A percentile compares a stretch with the other conserved stretches of the same genome.
Evolutionary conservation across 1,284 basidiomycete species (phyloP).

Genomic region (Trichosporon ovoides): DNA sequence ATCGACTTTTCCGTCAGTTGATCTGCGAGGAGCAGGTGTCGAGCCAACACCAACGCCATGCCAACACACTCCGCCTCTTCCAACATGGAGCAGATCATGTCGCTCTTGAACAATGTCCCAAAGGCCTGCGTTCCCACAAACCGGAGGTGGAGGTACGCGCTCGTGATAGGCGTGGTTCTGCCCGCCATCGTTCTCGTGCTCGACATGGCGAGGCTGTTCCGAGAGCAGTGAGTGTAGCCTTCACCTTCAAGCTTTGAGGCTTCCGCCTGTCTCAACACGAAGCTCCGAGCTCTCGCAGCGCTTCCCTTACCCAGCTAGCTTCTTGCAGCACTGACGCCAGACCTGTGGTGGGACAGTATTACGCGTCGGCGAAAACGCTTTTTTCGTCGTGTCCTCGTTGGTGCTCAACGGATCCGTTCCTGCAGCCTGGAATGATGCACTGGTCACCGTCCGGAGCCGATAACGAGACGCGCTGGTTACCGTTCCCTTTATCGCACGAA

Average conservation of each 20-base stretch:
- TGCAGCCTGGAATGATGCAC: slow-evolving; percentile 25
- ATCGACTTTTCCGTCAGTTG: too few relatives aligned
- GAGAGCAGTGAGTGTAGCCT: background rate
- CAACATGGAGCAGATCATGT: too few relatives aligned
- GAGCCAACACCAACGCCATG: too few relatives aligned
- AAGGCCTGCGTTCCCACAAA: background rate
- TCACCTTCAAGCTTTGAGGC: background rate
- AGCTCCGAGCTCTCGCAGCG: too few relatives aligned
- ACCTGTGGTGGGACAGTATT: background rate
- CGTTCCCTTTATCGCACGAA: slow-evolving; percentile 11
- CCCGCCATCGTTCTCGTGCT: background rate
- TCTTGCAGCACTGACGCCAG: background rate
- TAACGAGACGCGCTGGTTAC: slow-evolving; percentile 26
- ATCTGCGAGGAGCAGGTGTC: too few relatives aligned
- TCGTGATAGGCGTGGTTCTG: background rate
- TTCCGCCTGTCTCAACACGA: too few relatives aligned
- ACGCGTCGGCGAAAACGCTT: background rate
- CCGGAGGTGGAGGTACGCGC: background rate
- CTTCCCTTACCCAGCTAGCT: too few relatives aligned
- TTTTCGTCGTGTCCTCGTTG: background rate
- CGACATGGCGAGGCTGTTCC: background rate
- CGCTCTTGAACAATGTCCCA: background rate
- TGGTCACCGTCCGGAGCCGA: slow-evolving; percentile 11
- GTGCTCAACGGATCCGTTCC: slow-evolving; percentile 21
- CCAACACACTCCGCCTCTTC: too few relatives aligned